Conservation (phyloP, 2,329 filamentous ascomycete species). For the Volutella citrinella region DNA sequence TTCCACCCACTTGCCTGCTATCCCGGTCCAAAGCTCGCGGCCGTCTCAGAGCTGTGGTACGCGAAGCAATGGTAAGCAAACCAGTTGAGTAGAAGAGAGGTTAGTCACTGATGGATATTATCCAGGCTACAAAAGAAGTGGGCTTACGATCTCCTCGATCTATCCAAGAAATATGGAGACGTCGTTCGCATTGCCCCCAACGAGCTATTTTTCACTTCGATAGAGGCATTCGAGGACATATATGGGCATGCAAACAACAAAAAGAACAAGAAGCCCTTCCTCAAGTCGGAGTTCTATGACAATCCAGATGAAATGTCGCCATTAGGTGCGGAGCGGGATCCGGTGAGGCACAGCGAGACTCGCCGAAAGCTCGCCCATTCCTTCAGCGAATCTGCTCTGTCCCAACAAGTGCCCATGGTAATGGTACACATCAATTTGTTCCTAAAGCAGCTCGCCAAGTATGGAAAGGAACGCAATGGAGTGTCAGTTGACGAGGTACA, state of each 20-base stretch:
- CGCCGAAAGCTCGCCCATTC: conserved; percentile 1
- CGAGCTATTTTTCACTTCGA: conserved; percentile 1
- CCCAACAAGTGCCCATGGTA: conserved; percentile 2
- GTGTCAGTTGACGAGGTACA: neutral
- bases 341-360: neutral
- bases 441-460: conserved; percentile 2
- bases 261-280: conserved; percentile 1
- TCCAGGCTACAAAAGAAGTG: neutral
- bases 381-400: conserved; percentile 2
- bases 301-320: conserved; percentile 1
- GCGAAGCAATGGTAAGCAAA: too few relatives aligned
- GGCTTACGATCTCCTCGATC: neutral
- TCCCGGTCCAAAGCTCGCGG: conserved; percentile 4
- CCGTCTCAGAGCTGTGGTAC: conserved; percentile 3
- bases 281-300: conserved; percentile 6
- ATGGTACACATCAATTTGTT: conserved; percentile 2
- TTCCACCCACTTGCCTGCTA: conserved; percentile 4
- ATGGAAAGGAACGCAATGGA: neutral
- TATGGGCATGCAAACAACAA: conserved; percentile 4
- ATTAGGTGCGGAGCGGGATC: neutral
- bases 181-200: conserved; percentile 7
- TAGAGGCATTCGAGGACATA: conserved; percentile 4
- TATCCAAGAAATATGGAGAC: conserved; percentile 5
- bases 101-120: too few relatives aligned
- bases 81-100: conserved; percentile 2